Evolutionary conservation across 2,329 filamentous ascomycete species (phyloP), one percentile per base, ranked within the genome.

Genomic region (Hypoxylon sp.): DNA sequence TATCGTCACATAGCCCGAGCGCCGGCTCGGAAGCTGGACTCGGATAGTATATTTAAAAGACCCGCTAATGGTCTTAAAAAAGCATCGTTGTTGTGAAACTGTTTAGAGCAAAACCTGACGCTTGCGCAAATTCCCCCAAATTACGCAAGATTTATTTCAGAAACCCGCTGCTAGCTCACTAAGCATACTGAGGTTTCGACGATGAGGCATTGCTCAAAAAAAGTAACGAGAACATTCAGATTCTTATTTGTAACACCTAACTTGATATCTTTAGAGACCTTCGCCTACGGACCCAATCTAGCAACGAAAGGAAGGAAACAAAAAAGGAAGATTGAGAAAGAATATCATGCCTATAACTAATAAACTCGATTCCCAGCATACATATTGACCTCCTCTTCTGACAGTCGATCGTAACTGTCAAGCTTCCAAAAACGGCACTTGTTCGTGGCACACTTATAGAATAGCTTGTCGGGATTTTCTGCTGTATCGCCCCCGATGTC

Each of bases 391-490:
- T 70, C 47, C 35, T 47, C 52, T 5, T 31, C 9, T 2, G 51
- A 26, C 29, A 72, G 37, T 52, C 39, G 62, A 19, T 60, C 61
- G n/a, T 65, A 26, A 47, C 51, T 60, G 17, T 63, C 39, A 14
- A 10, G 54, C 19, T 46, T 6, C 3, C 51, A 39, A 51, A 67
- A 68, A 0, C 10, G 1, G 29, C 70, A 72, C 3, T 24, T 26
- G 51, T 68, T 47, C 10, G 68, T 72, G 14, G 65, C 70, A 57
- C 70, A 72, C 54, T 67, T 70, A 35, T 68, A 70, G 26, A 46
- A 72, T 1, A 67, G 14, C 10, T 24, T 54, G n/a, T 65, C 22
- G 17, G 60, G 51, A 19, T 24, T 22, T 1, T 0, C 0, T 2
- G 52, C 24, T 10, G 1, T 3, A 3, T 64, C 59, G n/a, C 50